Percentiles rank a stretch among this genome's conserved stretches.
Conservation (phyloP, 805 yeast genomes). For the Saccharomycodes ludwigii region DNA sequence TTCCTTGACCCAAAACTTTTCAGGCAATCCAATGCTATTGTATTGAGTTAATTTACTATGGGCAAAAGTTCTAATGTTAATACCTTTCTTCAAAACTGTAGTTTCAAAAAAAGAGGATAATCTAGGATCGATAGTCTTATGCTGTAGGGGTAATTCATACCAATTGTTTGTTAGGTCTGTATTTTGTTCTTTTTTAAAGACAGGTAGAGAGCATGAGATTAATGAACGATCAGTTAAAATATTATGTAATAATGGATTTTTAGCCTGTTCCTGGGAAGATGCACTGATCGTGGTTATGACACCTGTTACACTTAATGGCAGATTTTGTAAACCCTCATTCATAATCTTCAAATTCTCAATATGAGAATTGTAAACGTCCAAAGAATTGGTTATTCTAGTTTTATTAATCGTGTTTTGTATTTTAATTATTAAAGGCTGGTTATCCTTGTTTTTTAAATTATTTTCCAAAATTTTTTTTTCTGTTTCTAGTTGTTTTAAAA, state of each 20-base stretch:
- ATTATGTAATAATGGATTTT: conserved; percentile 83
- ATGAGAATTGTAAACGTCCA: conserved; percentile 33
- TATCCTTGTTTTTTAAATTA: conserved; percentile 3
- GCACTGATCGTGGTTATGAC: conserved; percentile 74
- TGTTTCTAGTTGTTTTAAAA: conserved; percentile 43
- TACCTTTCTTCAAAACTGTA: conserved; percentile 69
- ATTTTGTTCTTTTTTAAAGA: conserved; percentile 25
- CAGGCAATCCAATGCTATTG: conserved; percentile 20
- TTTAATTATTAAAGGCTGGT: conserved; percentile 10
- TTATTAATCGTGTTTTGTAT: conserved; percentile 11
- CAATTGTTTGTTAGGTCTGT: conserved; percentile 9
- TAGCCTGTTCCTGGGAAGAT: conserved; percentile 38
- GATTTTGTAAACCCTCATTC: conserved; percentile 36
- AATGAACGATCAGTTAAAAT: conserved; percentile 84
- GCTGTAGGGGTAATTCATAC: conserved; percentile 11
- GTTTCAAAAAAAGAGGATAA: conserved; percentile 30
- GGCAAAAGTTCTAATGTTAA: conserved; percentile 24
- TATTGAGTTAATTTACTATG: conserved; percentile 10
- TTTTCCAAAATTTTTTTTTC: conserved; percentile 6
- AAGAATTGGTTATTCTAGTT: conserved; percentile 8
- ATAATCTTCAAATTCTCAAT: conserved; percentile 54
- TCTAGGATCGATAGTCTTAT: conserved; percentile 10
- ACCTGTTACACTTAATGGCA: conserved; percentile 59
- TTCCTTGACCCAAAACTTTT: conserved; percentile 2
- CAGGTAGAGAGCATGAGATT: conserved; percentile 83